Conservation (phyloP, 768 basidiomycete species). For the Lactarius quietus region DNA sequence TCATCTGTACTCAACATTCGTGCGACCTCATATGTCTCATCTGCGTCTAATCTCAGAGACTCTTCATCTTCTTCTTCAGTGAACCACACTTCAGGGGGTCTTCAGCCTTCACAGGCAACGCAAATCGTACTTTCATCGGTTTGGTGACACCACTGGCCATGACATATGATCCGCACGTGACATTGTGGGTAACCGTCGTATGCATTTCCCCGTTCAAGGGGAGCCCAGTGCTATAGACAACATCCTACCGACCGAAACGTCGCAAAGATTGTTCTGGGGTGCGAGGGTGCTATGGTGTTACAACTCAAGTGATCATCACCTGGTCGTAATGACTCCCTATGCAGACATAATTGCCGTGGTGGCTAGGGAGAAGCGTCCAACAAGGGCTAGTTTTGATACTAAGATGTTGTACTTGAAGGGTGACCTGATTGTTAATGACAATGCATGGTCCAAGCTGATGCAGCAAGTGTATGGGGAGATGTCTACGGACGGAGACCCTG, state of each 20-base stretch:
- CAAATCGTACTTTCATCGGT: too few relatives aligned
- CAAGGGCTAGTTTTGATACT: background rate
- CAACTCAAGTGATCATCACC: background rate
- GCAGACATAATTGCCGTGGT: background rate
- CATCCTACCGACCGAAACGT: background rate
- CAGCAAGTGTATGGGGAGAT: background rate
- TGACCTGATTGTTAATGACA: background rate
- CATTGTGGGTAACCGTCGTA: background rate
- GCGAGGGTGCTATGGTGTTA: background rate
- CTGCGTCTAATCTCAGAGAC: too few relatives aligned
- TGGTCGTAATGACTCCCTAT: background rate
- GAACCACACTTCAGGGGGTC: too few relatives aligned
- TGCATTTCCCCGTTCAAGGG: background rate
- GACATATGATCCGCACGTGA: too few relatives aligned
- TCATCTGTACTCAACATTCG: too few relatives aligned
- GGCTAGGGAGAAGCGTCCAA: too few relatives aligned
- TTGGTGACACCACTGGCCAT: too few relatives aligned
- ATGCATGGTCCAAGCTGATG: background rate
- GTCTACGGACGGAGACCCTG: too few relatives aligned
- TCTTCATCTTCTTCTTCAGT: too few relatives aligned
- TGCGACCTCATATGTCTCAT: too few relatives aligned
- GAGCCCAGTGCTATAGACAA: background rate
- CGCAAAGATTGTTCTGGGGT: background rate
- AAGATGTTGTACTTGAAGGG: conserved; percentile 1
- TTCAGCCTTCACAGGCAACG: too few relatives aligned